Conservation (phyloP, 2,329 filamentous ascomycete species). For the Neopestalotiopsis rosae region DNA sequence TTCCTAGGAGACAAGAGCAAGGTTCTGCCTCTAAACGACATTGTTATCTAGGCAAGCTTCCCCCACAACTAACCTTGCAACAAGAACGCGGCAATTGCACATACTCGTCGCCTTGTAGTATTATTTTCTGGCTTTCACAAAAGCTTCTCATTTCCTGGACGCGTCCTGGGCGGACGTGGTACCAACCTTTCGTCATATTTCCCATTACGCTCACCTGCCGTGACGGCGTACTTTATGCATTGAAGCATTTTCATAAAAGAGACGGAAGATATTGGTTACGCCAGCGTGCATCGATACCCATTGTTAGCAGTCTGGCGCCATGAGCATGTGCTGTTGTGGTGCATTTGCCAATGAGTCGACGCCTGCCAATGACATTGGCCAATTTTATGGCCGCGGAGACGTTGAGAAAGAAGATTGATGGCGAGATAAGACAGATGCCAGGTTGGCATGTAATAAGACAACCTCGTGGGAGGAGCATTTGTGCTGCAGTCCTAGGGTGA, state of each 20-base stretch:
- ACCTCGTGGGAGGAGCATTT: not conserved
- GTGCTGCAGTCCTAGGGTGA: not conserved
- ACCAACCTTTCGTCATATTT: not conserved
- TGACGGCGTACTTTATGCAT: constrained; percentile 13
- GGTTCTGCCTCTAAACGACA: constrained; percentile 62
- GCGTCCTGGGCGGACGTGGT: constrained; percentile 7
- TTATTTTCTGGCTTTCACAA: constrained; percentile 1
- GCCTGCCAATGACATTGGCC: not conserved
- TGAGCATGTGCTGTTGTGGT: not conserved
- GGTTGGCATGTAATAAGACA: not conserved
- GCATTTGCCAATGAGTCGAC: not conserved
- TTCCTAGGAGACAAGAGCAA: constrained; percentile 70
- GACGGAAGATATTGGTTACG: constrained; percentile 18
- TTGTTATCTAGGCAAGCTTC: constrained; percentile 28
- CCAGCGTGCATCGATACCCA: constrained; percentile 19
- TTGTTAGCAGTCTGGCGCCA: not conserved
- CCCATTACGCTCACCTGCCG: constrained; percentile 3
- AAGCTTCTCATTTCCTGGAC: not conserved
- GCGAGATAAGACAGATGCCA: constrained; percentile 13
- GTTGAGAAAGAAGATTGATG: not conserved
- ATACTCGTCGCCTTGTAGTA: constrained; percentile 18
- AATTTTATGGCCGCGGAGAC: no score
- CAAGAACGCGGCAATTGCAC: constrained; percentile 15
- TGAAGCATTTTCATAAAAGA: constrained; percentile 18
- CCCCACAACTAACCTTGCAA: constrained; percentile 6